Evolutionary conservation across 2,329 filamentous ascomycete species (phyloP), one percentile per base, ranked within the genome.

Genomic region (Curvularia sp.): DNA sequence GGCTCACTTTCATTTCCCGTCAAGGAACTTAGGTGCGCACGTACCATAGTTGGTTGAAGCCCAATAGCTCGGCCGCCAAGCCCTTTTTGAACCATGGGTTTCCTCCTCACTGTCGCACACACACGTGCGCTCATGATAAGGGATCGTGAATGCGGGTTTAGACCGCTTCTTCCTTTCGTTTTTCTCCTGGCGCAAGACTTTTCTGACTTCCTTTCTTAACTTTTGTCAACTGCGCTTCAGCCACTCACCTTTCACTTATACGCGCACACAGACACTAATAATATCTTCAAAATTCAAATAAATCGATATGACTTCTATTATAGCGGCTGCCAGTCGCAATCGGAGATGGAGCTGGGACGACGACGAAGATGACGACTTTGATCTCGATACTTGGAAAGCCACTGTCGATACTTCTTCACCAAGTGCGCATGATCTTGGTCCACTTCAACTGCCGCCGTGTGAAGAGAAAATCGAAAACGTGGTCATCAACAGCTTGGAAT

Each of bases 291-390:
- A 30, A 28, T 50, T 41, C 5, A 20, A 20, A 47, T 26, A 28
- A 38, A 31, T 20, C 15, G 42, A 59, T 2, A 66, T 67, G 63
- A 22, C 57, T 48, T 31, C 48, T 28, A 10, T 15, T 15, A 38
- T 15, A 1, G 6, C 30, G 15, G 10, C 31, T 59, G 52, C 44
- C 24, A n/a, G 39, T 5, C 61, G 33, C 31, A 55, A 41, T 38
- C 30, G 57, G 48, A 51, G 31, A 20, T 58, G 55, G 53, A 61
- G 61, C 22, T 71, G 69, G 69, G 58, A 66, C 15, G 65, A 71
- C 24, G 65, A 72, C n/a, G 68, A 70, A 4, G 61, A 68, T 1
- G 67, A 71, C 31, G 59, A 67, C 26, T 71, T 68, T 39, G 54
- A 64, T 8, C 31, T 61, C 9, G 53, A 58, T 7, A 26, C 49